These are phyloP conservation scores for Physcia stellaris DNA, from an alignment of 495 filamentous ascomycete species.

Conservation along the genomic window DNA sequence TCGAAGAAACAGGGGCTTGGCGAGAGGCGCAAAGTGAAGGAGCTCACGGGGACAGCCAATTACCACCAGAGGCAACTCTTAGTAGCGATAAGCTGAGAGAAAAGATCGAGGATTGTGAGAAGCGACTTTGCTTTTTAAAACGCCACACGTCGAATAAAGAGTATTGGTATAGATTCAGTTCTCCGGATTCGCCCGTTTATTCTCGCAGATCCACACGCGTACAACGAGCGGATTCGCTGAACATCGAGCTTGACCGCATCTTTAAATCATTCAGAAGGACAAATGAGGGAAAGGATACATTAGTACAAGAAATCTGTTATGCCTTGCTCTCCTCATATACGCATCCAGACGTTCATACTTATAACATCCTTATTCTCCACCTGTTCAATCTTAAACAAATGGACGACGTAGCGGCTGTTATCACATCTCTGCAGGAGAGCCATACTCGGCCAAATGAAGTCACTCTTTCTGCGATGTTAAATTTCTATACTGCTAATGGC, in stretches of 20 bases:
- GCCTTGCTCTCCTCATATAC: slow-evolving; percentile 44
- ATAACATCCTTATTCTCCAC: slow-evolving; percentile 48
- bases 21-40: too few relatives aligned
- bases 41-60: too few relatives aligned
- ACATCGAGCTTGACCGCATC: background rate
- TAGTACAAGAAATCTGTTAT: slow-evolving; percentile 49
- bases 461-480: slow-evolving; percentile 38
- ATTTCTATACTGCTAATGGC: slow-evolving; percentile 34
- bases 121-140: too few relatives aligned
- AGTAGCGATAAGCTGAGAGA: too few relatives aligned
- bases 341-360: slow-evolving; percentile 48
- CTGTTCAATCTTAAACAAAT: slow-evolving; percentile 38
- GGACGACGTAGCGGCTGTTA: slow-evolving; percentile 37
- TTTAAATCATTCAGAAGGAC: too few relatives aligned
- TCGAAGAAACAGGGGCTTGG: too few relatives aligned
- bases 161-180: too few relatives aligned
- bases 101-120: too few relatives aligned
- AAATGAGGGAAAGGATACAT: background rate
- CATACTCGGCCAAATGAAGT: slow-evolving; percentile 37
- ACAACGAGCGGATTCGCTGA: background rate
- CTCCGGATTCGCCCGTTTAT: slow-evolving; percentile 2
- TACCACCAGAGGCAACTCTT: too few relatives aligned
- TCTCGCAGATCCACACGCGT: background rate
- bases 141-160: too few relatives aligned
- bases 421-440: slow-evolving; percentile 33